Evolutionary conservation across 768 basidiomycete genomes (phyloP).

Genomic region (Holtermanniella nyarrowii): DNA sequence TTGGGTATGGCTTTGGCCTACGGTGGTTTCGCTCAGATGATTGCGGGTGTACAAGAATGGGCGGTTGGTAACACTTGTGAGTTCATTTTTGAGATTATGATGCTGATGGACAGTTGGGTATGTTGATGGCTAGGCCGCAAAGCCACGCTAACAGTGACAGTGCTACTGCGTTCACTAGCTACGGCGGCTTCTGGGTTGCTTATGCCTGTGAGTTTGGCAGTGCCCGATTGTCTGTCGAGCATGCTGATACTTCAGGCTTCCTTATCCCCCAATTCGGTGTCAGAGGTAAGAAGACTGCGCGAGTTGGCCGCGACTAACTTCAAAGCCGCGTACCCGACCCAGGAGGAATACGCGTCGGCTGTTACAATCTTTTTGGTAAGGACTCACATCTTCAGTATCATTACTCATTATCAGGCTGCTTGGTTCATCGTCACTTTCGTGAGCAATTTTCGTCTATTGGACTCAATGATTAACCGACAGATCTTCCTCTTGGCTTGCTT

Average conservation of each 20-base stretch:
- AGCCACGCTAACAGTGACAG: conserved; percentile 3
- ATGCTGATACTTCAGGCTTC: background rate
- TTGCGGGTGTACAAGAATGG: conserved; percentile 64
- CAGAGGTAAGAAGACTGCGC: background rate
- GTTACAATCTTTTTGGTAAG: conserved; percentile 27
- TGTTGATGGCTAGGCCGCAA: too few relatives aligned
- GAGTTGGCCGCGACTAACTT: background rate
- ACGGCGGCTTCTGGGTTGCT: conserved; percentile 39
- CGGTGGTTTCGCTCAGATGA: conserved; percentile 73
- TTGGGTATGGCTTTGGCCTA: conserved; percentile 72
- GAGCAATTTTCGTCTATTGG: background rate
- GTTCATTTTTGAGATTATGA: too few relatives aligned
- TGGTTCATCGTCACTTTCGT: conserved; percentile 26
- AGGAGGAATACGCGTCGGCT: conserved; percentile 20
- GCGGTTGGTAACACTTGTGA: conserved; percentile 43
- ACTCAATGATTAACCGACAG: background rate
- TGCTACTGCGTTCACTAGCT: conserved; percentile 37
- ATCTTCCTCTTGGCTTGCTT: conserved; percentile 46
- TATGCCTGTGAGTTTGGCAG: conserved; percentile 29
- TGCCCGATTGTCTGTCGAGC: background rate
- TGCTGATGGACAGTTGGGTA: too few relatives aligned
- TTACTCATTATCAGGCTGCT: too few relatives aligned
- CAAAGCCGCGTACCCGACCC: background rate
- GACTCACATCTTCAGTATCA: too few relatives aligned
- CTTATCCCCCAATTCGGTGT: background rate